Evolutionary conservation across 208 protist genomes (phyloP), one percentile per base, ranked within the genome.

Genomic region (Trypanosoma avium): DNA sequence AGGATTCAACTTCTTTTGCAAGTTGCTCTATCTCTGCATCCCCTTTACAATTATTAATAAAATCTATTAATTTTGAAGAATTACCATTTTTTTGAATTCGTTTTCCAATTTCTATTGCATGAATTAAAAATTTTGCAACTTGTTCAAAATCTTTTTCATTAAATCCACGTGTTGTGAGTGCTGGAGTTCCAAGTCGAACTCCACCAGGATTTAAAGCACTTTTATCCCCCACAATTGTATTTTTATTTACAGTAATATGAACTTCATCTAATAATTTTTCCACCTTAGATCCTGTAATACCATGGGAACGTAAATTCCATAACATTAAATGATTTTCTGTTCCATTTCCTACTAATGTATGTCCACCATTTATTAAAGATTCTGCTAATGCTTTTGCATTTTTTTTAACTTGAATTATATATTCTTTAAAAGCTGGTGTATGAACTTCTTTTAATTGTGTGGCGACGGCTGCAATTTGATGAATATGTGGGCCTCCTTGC

Each of bases 401-500:
- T 17, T 50, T 48, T 42, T 81, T 71, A 7, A 98, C 88, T 70
- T 97, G 88, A 35, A 77, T 9, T 22, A 77, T 68, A 69, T 98
- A 98, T n/a, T 79, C 54, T 55, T 85, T 90, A 71, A 95, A 99
- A 56, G 95, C 82, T 15, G 83, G 91, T n/a, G 84, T 77, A 19
- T 15, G 7, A 0, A 92, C 93, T 73, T 98, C 82, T 57, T 87
- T 84, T 13, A 99, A 61, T 46, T 97, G 90, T 29, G 92, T 86
- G 24, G 94, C 93, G 15, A 98, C 75, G 26, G 79, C 97, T 22
- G 91, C 96, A 67, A 99, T 98, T 43, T 82, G 76, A 67, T 98
- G 61, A 54, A 98, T 93, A 76, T 99, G 98, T 47, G 98, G 98
- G 32, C 98, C 97, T 42, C 97, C 98, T 82, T 99, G 97, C 43